A percentile compares a stretch with the other conserved stretches of the same genome.
phyloP scores from a whole-genome alignment of 352 stramenopile species.

The Pythium chondricola region DNA sequence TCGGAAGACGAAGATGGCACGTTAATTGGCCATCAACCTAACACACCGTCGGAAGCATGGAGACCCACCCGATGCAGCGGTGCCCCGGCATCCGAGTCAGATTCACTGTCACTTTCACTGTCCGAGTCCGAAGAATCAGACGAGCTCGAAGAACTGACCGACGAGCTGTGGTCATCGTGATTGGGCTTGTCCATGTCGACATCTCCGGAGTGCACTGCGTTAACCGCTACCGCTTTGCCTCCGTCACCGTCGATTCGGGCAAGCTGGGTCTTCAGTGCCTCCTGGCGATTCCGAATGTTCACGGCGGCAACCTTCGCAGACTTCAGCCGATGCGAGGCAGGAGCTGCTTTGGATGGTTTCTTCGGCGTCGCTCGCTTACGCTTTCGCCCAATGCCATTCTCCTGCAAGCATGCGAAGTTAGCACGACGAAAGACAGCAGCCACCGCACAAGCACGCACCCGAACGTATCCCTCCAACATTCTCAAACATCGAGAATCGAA shows the following conservation, averaged over 20 bases:
- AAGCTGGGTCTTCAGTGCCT: conserved; percentile 75
- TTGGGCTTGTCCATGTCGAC: conserved; percentile 36
- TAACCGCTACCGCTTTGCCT: conserved; percentile 1
- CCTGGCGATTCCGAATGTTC: conserved; percentile 65
- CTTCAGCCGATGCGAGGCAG: conserved; percentile 62
- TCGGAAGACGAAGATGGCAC: conserved; percentile 21
- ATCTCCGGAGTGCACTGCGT: conserved; percentile 14
- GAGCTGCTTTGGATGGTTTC: conserved; percentile 35
- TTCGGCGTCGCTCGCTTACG: conserved; percentile 65
- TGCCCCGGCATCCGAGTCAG: conserved; percentile 58
- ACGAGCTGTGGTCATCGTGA: conserved; percentile 33
- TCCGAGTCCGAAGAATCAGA: conserved; percentile 80
- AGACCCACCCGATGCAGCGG: conserved; percentile 84
- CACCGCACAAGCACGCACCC: conserved; percentile 39
- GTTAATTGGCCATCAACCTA: conserved; percentile 21
- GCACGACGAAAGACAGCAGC: not conserved
- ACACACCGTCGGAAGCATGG: conserved; percentile 23
- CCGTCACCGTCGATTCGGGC: conserved; percentile 58
- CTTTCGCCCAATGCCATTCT: conserved; percentile 85
- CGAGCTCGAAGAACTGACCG: conserved; percentile 70
- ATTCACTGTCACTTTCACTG: conserved; percentile 83
- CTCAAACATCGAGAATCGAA: conserved; percentile 82
- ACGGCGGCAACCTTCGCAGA: conserved; percentile 76
- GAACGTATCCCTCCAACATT: conserved; percentile 87
- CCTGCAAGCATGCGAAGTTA: conserved; percentile 26